Evolutionary conservation across 2,329 filamentous ascomycete genomes (phyloP).

Genomic region (Fusarium praegraminearum): DNA sequence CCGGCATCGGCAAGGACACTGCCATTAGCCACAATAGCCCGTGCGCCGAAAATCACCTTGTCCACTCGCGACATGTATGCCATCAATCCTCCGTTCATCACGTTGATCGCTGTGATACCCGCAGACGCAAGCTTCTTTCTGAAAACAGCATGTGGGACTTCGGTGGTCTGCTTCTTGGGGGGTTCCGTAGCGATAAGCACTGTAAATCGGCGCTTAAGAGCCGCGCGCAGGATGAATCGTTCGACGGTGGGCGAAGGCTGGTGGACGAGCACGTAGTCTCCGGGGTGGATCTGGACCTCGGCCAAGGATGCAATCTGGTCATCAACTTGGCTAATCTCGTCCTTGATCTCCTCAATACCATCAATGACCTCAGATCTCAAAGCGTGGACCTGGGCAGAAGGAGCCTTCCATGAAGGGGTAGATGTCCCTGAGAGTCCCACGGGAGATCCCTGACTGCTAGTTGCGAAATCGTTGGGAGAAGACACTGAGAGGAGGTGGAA

Average conservation of each 20-base stretch:
- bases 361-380: constrained; percentile 91
- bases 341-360: constrained; percentile 94
- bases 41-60: constrained; percentile 92
- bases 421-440: constrained; percentile 62
- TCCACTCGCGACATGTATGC: constrained; percentile 95
- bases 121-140: constrained; percentile 81
- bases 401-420: constrained; percentile 58
- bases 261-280: constrained; percentile 91
- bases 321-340: constrained; percentile 92
- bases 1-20: constrained; percentile 86
- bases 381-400: constrained; percentile 69
- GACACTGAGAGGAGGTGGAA: constrained; percentile 88
- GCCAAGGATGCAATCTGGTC: constrained; percentile 91
- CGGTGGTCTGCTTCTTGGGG: constrained; percentile 53
- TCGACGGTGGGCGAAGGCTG: constrained; percentile 89
- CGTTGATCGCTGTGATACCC: constrained; percentile 84
- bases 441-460: constrained; percentile 58
- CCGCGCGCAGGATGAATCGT: constrained; percentile 88
- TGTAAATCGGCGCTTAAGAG: constrained; percentile 90
- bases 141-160: constrained; percentile 66
- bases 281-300: constrained; percentile 91
- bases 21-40: constrained; percentile 89
- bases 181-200: constrained; percentile 82
- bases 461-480: constrained; percentile 59
- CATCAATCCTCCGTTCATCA: constrained; percentile 87